Percentiles rank a stretch among this genome's conserved stretches.
These are phyloP conservation scores for Syncephalastrum contaminatum DNA, from an alignment of 371 early-diverging fungal genomes.

Conservation along the genomic window DNA sequence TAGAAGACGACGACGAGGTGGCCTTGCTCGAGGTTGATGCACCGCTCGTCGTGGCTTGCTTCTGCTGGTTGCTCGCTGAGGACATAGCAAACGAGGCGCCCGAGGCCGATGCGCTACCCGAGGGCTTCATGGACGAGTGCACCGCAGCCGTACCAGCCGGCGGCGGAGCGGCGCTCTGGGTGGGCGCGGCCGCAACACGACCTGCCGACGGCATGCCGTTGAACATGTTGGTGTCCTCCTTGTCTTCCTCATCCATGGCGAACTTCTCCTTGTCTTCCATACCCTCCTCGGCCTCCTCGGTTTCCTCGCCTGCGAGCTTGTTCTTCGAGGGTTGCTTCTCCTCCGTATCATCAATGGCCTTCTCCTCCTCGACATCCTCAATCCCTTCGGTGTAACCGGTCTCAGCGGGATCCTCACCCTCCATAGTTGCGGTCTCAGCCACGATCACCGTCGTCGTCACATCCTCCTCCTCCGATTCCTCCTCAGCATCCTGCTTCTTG, in stretches of 20 bases:
- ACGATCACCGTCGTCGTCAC: slow-evolving; percentile 23
- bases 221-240: neutral
- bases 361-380: slow-evolving; percentile 20
- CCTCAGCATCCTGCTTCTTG: neutral
- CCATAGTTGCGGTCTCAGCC: slow-evolving; percentile 21
- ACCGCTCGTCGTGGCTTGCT: neutral
- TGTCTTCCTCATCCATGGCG: neutral
- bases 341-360: neutral
- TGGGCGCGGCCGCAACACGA: neutral
- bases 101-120: no score
- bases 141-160: neutral
- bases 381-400: slow-evolving; percentile 12
- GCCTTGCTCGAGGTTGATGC: no score
- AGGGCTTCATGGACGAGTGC: no score
- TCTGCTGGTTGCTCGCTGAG: neutral
- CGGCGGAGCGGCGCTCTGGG: neutral
- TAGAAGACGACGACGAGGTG: no score
- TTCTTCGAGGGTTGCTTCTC: neutral
- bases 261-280: slow-evolving; percentile 8
- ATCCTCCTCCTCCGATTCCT: neutral
- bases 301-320: neutral
- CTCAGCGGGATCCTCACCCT: neutral
- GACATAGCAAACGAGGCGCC: no score
- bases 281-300: slow-evolving; percentile 7
- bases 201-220: neutral